Percentiles rank a stretch among this genome's conserved stretches.
Conservation (phyloP, 768 basidiomycete genomes). For the Leccinellum rugosiceps region DNA sequence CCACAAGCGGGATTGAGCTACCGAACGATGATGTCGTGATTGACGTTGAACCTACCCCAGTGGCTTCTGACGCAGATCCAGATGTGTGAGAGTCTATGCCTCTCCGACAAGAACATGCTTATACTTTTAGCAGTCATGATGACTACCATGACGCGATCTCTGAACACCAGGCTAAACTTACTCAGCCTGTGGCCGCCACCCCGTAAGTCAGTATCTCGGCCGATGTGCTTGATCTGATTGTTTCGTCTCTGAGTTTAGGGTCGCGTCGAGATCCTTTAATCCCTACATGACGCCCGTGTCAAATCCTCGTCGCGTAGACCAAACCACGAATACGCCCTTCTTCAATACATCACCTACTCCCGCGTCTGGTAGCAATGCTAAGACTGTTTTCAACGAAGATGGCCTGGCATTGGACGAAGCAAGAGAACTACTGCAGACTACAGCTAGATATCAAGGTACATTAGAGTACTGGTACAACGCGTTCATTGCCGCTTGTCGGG, state of each 20-base stretch:
- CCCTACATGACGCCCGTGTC: constrained; percentile 27
- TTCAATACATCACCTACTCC: constrained; percentile 7
- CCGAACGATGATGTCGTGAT: background rate
- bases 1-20: background rate
- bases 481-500: constrained; percentile 10
- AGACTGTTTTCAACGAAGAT: background rate
- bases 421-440: constrained; percentile 13
- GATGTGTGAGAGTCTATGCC: constrained; percentile 8
- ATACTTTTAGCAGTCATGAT: background rate
- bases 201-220: constrained; percentile 15
- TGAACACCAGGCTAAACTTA: background rate
- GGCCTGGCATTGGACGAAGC: background rate
- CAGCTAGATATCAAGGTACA: constrained; percentile 15
- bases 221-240: background rate
- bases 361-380: background rate
- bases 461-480: constrained; percentile 8
- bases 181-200: constrained; percentile 6
- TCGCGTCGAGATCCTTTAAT: constrained; percentile 16
- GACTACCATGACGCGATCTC: background rate
- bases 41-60: background rate
- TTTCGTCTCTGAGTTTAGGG: constrained; percentile 1
- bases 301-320: constrained; percentile 16
- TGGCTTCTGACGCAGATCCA: background rate
- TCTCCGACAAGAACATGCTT: background rate
- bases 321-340: background rate